Percentiles rank a stretch among this genome's conserved stretches.
phyloP scores from a whole-genome alignment of 441 rosid species.

The Erodium chrysanthum region DNA sequence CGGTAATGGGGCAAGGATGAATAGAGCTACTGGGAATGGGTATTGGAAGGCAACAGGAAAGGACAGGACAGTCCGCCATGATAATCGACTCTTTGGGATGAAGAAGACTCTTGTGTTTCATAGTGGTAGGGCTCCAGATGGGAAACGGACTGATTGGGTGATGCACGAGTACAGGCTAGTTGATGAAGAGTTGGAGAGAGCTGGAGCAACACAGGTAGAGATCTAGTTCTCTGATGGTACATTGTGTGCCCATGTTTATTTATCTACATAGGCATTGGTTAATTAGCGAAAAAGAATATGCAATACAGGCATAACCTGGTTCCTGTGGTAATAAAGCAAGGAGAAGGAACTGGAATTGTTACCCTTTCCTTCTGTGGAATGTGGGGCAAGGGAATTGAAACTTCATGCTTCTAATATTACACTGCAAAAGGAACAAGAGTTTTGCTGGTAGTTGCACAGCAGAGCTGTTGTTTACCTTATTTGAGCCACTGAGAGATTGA shows the following conservation, averaged over 20 bases:
- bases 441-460: neutral
- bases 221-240: conserved; percentile 4
- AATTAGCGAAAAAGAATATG: neutral
- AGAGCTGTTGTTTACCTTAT: neutral
- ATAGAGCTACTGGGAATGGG: conserved; percentile 65
- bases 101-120: conserved; percentile 88
- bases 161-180: conserved; percentile 89
- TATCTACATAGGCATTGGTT: neutral
- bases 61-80: conserved; percentile 60
- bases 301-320: neutral
- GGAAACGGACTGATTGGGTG: conserved; percentile 82
- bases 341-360: neutral
- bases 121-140: conserved; percentile 82
- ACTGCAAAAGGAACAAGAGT: neutral
- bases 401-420: neutral
- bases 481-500: neutral
- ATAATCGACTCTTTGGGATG: conserved; percentile 47
- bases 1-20: conserved; percentile 82
- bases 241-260: neutral
- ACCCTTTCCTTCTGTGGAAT: neutral
- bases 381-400: neutral
- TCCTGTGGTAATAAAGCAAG: neutral
- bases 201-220: conserved; percentile 46
- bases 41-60: conserved; percentile 97
- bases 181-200: conserved; percentile 49